phyloP scores from a whole-genome alignment of 2,329 filamentous ascomycete genomes.

The Botryotinia globosa region DNA sequence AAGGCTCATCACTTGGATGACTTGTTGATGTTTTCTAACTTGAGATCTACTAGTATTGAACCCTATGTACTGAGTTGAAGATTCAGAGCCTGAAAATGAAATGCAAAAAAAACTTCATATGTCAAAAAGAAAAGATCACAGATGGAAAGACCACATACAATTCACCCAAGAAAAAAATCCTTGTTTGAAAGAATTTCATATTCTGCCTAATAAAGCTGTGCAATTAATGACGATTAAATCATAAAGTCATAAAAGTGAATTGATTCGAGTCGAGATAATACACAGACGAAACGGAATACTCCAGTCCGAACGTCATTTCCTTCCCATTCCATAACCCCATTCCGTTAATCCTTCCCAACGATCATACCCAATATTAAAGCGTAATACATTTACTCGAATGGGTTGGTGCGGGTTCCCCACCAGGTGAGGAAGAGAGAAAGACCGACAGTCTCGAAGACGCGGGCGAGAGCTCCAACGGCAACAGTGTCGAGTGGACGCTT shows the following conservation, averaged over 20 bases:
- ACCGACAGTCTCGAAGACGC: conserved; percentile 89
- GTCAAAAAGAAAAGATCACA: neutral
- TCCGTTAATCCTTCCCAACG: neutral
- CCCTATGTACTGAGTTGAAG: neutral
- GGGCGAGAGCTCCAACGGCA: conserved; percentile 77
- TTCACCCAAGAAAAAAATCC: neutral
- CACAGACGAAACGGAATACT: conserved; percentile 19
- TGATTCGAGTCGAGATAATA: conserved; percentile 18
- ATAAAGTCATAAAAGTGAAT: conserved; percentile 13
- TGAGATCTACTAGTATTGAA: neutral
- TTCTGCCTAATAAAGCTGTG: neutral
- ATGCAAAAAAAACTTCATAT: neutral
- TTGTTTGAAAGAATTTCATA: neutral
- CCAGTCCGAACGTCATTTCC: conserved; percentile 2
- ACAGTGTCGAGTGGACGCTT: conserved; percentile 89
- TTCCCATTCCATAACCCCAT: conserved; percentile 14
- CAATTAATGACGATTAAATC: conserved; percentile 12
- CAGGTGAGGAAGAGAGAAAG: conserved; percentile 90
- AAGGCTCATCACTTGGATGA: neutral
- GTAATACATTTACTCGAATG: conserved; percentile 55
- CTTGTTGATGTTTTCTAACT: neutral
- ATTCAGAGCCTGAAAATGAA: neutral
- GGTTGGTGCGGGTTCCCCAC: conserved; percentile 95
- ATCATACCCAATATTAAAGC: conserved; percentile 1
- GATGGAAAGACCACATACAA: neutral